Conservation (phyloP, 2,329 filamentous ascomycete genomes). For the Phialophora expanda region DNA sequence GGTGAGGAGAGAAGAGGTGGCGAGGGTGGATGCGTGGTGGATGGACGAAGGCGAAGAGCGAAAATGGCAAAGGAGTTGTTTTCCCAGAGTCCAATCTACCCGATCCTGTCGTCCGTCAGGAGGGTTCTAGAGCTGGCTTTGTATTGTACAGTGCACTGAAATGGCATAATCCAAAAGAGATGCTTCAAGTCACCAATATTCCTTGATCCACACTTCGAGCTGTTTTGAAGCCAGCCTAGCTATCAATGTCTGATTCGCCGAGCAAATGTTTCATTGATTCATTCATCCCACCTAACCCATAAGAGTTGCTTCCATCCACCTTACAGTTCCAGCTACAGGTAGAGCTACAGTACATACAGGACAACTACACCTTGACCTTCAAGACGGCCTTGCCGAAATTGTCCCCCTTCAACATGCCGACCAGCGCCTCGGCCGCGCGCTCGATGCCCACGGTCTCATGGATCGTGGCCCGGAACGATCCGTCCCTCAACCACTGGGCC, state of each 20-base stretch:
- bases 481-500: slow-evolving; percentile 73
- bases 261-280: too few relatives aligned
- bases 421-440: slow-evolving; percentile 71
- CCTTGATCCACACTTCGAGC: neutral
- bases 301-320: too few relatives aligned
- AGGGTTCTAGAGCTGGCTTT: neutral
- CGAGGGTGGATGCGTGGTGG: neutral
- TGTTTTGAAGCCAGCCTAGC: too few relatives aligned
- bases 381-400: slow-evolving; percentile 88
- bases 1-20: neutral
- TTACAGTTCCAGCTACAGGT: too few relatives aligned
- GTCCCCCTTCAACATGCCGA: slow-evolving; percentile 75
- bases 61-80: slow-evolving; percentile 4
- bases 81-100: neutral
- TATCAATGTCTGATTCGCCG: too few relatives aligned
- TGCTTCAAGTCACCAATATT: neutral
- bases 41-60: neutral
- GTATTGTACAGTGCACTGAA: slow-evolving; percentile 9
- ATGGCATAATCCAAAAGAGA: neutral
- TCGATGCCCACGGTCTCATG: slow-evolving; percentile 77
- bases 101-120: neutral
- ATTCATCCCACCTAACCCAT: neutral
- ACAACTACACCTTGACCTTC: slow-evolving; percentile 56
- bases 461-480: slow-evolving; percentile 74
- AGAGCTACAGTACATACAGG: too few relatives aligned